Conservation (phyloP, 116 monocot species). For the Dioscorea cayenensis region DNA sequence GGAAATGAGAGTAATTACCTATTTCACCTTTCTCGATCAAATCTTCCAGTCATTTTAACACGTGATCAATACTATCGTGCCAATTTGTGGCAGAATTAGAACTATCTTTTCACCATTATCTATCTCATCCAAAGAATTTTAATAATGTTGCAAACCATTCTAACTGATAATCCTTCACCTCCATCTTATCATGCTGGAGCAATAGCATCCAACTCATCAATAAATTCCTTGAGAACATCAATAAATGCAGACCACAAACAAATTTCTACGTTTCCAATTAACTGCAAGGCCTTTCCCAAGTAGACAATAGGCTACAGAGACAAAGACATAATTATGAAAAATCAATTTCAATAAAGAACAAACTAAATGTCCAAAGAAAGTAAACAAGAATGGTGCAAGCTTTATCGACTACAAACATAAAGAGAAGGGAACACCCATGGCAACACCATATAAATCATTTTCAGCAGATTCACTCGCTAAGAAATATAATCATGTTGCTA, state of each 20-base stretch:
- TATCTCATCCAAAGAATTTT: conserved; percentile 88
- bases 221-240: conserved; percentile 66
- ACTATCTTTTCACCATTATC: conserved; percentile 40
- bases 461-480: too few relatives aligned
- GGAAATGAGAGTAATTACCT: conserved; percentile 33
- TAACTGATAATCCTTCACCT: conserved; percentile 65
- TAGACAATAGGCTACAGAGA: too few relatives aligned
- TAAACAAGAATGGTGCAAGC: too few relatives aligned
- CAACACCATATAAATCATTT: too few relatives aligned
- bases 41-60: conserved; percentile 76
- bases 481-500: too few relatives aligned
- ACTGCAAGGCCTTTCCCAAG: neutral
- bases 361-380: too few relatives aligned
- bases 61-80: conserved; percentile 92
- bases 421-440: too few relatives aligned
- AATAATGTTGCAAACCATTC: conserved; percentile 78
- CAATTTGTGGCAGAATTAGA: conserved; percentile 92
- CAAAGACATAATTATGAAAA: too few relatives aligned
- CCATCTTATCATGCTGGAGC: conserved; percentile 79
- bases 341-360: too few relatives aligned
- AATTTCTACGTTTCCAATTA: neutral
- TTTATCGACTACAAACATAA: too few relatives aligned
- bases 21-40: conserved; percentile 94
- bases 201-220: conserved; percentile 99
- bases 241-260: neutral